phyloP scores from a whole-genome alignment of 2,329 filamentous ascomycete genomes.

The Teratosphaeria nubilosa region DNA sequence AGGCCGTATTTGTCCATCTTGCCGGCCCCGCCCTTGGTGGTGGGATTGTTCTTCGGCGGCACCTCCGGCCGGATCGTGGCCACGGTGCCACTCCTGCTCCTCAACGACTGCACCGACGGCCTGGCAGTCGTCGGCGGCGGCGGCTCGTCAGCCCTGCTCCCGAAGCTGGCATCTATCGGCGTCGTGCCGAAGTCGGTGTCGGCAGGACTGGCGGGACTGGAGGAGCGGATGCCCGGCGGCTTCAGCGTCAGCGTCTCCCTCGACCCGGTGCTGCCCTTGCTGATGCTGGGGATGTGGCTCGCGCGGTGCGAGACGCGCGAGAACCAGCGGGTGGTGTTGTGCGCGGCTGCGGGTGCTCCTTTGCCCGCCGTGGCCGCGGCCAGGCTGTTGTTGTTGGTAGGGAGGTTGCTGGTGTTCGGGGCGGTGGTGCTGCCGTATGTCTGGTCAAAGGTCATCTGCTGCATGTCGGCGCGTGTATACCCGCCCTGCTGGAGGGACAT shows the following conservation, averaged over 20 bases:
- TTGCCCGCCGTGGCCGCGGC: neutral
- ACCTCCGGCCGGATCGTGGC: neutral
- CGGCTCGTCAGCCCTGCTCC: constrained; percentile 13
- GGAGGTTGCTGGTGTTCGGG: neutral
- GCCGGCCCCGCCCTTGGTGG: neutral
- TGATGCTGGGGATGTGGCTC: constrained; percentile 18
- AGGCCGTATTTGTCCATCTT: constrained; percentile 24
- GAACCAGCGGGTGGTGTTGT: constrained; percentile 15
- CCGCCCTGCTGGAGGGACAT: neutral
- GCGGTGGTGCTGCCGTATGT: neutral
- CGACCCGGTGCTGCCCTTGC: constrained; percentile 3
- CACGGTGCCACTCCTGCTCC: constrained; percentile 4
- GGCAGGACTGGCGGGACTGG: constrained; percentile 12
- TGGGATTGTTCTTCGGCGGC: constrained; percentile 3
- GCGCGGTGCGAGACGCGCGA: constrained; percentile 20
- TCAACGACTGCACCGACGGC: constrained; percentile 5
- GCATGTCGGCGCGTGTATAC: neutral
- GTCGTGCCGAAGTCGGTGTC: constrained; percentile 22
- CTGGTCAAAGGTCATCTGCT: neutral
- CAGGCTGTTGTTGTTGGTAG: neutral
- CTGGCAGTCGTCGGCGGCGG: constrained; percentile 9
- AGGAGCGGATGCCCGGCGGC: constrained; percentile 7
- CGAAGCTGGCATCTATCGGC: constrained; percentile 24
- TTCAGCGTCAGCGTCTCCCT: constrained; percentile 10
- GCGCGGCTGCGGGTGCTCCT: neutral